A percentile compares a stretch with the other conserved stretches of the same genome.
Conservation (phyloP, 2,329 filamentous ascomycete species). For the Xylariaceae sp. region DNA sequence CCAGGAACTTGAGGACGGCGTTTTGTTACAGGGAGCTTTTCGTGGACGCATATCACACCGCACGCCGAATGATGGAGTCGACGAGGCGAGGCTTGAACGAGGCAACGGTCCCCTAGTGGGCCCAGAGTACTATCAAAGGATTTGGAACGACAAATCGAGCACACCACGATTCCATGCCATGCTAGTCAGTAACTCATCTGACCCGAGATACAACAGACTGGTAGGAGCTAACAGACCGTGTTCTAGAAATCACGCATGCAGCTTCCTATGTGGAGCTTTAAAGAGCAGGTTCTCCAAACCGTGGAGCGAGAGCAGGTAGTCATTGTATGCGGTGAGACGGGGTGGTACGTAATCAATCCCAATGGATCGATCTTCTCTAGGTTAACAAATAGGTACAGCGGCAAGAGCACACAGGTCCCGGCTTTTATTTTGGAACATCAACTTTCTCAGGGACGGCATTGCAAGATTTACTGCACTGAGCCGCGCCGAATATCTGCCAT, state of each 20-base stretch:
- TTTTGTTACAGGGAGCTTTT: slow-evolving; percentile 75
- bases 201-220: background rate
- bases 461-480: slow-evolving; percentile 94
- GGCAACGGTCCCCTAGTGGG: slow-evolving; percentile 33
- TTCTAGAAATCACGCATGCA: slow-evolving; percentile 61
- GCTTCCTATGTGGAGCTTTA: slow-evolving; percentile 86
- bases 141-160: slow-evolving; percentile 56
- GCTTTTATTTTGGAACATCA: slow-evolving; percentile 90
- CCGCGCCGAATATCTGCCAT: slow-evolving; percentile 94
- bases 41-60: slow-evolving; percentile 52
- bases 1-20: slow-evolving; percentile 66
- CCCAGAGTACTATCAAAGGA: slow-evolving; percentile 48
- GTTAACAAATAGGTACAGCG: slow-evolving; percentile 38
- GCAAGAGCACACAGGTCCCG: slow-evolving; percentile 97
- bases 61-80: slow-evolving; percentile 38
- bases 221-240: slow-evolving; percentile 4
- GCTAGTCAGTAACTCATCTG: slow-evolving; percentile 49
- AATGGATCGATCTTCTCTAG: background rate
- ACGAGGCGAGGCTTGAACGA: slow-evolving; percentile 40
- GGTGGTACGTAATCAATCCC: slow-evolving; percentile 51
- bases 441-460: slow-evolving; percentile 71
- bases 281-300: slow-evolving; percentile 68
- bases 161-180: slow-evolving; percentile 69
- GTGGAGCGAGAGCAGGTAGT: slow-evolving; percentile 80
- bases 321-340: slow-evolving; percentile 94